Evolutionary conservation across 2,329 filamentous ascomycete species (phyloP).

Genomic region (Amesomyces nigricolor): DNA sequence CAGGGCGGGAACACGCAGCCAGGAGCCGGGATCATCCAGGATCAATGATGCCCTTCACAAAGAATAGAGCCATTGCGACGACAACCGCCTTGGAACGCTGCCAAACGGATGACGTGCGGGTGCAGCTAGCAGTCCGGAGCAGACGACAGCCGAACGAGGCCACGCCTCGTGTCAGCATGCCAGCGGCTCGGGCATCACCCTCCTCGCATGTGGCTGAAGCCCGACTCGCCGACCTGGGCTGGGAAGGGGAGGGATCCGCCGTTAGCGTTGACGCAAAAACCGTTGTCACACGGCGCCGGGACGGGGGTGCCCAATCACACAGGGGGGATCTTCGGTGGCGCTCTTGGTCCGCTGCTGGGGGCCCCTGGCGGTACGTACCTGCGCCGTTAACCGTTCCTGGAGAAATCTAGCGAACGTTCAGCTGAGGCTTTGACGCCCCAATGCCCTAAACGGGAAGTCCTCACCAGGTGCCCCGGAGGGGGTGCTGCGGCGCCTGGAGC

Average conservation of each 20-base stretch:
- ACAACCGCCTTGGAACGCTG: not conserved
- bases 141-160: not conserved
- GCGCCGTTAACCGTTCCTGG: conserved; percentile 28
- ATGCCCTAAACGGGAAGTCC: conserved; percentile 15
- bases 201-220: conserved; percentile 26
- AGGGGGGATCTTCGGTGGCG: conserved; percentile 27
- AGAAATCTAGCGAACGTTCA: conserved; percentile 24
- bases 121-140: not conserved
- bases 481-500: not conserved
- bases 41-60: too few relatives aligned
- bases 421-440: conserved; percentile 21
- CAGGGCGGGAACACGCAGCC: too few relatives aligned
- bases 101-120: not conserved
- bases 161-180: conserved; percentile 7
- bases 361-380: conserved; percentile 11
- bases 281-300: conserved; percentile 28
- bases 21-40: too few relatives aligned
- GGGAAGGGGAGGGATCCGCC: conserved; percentile 24
- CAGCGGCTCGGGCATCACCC: conserved; percentile 51
- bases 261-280: conserved; percentile 29
- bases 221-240: conserved; percentile 27
- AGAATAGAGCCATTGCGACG: too few relatives aligned
- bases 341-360: conserved; percentile 11
- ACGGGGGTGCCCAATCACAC: conserved; percentile 24
- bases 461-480: not conserved